Evolutionary conservation across 352 stramenopile species (phyloP).

Genomic region (Saprolegnia parasitica): DNA sequence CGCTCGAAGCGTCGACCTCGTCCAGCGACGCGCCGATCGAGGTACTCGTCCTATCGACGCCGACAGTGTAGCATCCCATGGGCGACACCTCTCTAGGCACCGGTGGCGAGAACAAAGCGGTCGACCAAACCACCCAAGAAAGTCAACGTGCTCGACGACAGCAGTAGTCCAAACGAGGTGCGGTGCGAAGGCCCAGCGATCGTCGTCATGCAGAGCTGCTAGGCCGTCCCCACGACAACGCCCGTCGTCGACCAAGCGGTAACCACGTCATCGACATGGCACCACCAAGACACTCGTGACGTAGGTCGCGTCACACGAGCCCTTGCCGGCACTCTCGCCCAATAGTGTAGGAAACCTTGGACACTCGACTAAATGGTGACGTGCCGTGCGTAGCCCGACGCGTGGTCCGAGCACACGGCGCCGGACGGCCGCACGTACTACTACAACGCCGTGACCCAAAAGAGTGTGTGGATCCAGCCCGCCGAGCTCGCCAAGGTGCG

Average conservation of each 20-base stretch:
- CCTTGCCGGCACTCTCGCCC: background rate
- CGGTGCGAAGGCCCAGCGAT: too few relatives aligned
- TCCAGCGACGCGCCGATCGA: background rate
- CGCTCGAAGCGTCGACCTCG: background rate
- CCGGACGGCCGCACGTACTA: slow-evolving; percentile 18
- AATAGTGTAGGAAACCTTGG: background rate
- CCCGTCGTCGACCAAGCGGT: too few relatives aligned
- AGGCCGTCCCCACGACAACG: background rate
- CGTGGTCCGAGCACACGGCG: slow-evolving; percentile 3
- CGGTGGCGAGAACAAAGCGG: background rate
- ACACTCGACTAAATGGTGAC: too few relatives aligned
- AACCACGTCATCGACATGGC: too few relatives aligned
- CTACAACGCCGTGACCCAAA: slow-evolving; percentile 13
- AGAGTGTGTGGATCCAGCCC: slow-evolving; percentile 24
- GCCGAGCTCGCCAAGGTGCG: background rate
- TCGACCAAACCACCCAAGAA: background rate
- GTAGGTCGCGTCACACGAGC: too few relatives aligned
- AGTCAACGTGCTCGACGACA: slow-evolving; percentile 10
- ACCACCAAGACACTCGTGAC: too few relatives aligned
- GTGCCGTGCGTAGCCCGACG: background rate
- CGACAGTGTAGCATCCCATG: too few relatives aligned
- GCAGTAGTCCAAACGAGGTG: slow-evolving; percentile 7
- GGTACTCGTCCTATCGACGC: background rate
- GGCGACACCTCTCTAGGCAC: too few relatives aligned
- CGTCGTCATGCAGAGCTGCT: too few relatives aligned